Evolutionary conservation across 176 grass and related monocot genomes (phyloP).

Genomic region (Oryza meyeriana): DNA sequence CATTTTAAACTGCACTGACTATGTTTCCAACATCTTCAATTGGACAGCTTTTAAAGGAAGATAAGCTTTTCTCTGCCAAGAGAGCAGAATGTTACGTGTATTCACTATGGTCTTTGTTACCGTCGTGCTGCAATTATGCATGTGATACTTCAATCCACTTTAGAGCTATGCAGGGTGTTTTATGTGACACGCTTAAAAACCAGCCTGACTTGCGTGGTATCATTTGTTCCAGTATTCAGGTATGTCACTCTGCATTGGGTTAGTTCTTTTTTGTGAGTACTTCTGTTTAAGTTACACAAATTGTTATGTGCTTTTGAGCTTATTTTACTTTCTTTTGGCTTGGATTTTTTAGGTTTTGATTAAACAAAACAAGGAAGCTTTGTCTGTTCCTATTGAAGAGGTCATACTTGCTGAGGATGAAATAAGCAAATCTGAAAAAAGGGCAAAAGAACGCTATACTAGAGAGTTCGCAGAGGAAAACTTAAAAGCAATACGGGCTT

Average conservation of each 20-base stretch:
- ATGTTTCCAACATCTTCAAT: conserved; percentile 24
- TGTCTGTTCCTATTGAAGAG: conserved; percentile 43
- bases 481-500: conserved; percentile 67
- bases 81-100: conserved; percentile 84
- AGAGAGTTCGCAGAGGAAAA: conserved; percentile 72
- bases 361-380: conserved; percentile 78
- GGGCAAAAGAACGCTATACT: conserved; percentile 58
- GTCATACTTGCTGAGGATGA: conserved; percentile 47
- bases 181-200: conserved; percentile 68
- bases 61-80: conserved; percentile 76
- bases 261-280: not conserved
- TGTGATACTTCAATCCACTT: conserved; percentile 69
- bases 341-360: conserved; percentile 67
- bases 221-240: conserved; percentile 90
- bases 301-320: conserved; percentile 12
- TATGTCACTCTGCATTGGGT: conserved; percentile 22
- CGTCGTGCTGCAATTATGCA: conserved; percentile 93
- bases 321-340: conserved; percentile 14
- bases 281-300: conserved; percentile 18
- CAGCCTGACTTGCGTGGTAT: conserved; percentile 68
- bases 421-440: conserved; percentile 67
- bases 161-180: conserved; percentile 52
- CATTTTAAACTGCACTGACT: conserved; percentile 22
- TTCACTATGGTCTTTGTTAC: conserved; percentile 90
- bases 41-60: conserved; percentile 67